Evolutionary conservation across 805 yeast species (phyloP).

Genomic region (Metschnikowia borealis): DNA sequence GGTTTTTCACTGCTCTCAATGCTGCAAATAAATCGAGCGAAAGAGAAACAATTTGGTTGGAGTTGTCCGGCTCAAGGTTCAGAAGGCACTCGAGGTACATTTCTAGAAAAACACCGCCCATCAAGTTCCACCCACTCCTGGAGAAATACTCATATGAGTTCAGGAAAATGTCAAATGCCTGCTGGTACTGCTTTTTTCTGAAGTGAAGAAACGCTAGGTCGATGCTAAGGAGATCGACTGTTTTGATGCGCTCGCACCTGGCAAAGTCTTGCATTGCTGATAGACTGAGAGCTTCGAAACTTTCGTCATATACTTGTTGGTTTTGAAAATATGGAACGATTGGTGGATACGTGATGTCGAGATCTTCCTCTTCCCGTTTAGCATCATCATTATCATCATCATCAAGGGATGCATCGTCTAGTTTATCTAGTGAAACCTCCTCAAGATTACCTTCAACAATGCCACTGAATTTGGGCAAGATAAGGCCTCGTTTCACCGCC

Average conservation of each 20-base stretch:
- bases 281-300: conserved; percentile 53
- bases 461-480: conserved; percentile 4
- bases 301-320: conserved; percentile 20
- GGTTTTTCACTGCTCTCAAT: conserved; percentile 16
- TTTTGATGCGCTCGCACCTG: conserved; percentile 50
- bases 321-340: conserved; percentile 13
- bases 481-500: conserved; percentile 10
- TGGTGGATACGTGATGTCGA: conserved; percentile 15
- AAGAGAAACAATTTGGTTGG: conserved; percentile 31
- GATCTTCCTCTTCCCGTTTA: neutral
- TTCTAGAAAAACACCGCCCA: conserved; percentile 63
- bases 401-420: conserved; percentile 7
- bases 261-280: conserved; percentile 51
- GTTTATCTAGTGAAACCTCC: conserved; percentile 12
- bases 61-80: conserved; percentile 25
- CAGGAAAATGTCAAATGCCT: conserved; percentile 60
- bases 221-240: conserved; percentile 69
- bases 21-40: conserved; percentile 40
- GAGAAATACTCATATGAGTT: conserved; percentile 67
- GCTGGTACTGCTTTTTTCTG: conserved; percentile 50
- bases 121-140: conserved; percentile 67
- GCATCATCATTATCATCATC: neutral
- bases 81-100: conserved; percentile 68
- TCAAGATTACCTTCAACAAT: conserved; percentile 9
- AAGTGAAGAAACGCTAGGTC: conserved; percentile 74